Conservation (phyloP, 441 rosid genomes). For the Syzygium syzygioides region DNA sequence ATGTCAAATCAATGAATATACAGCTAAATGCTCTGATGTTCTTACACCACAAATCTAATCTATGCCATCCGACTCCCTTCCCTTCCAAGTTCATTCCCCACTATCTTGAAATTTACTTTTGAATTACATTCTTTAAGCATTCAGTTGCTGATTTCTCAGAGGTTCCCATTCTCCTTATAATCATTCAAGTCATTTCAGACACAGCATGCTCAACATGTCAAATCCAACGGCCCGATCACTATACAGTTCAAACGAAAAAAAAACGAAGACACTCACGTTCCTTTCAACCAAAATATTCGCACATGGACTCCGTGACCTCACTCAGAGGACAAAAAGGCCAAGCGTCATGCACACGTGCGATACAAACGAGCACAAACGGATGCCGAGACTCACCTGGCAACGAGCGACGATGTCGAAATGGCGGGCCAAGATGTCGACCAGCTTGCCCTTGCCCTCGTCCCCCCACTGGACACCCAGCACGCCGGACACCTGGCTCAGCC, state of each 20-base stretch:
- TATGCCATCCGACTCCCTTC: neutral
- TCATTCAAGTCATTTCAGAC: neutral
- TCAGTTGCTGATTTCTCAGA: neutral
- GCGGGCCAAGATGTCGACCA: slow-evolving; percentile 80
- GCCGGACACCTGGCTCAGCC: slow-evolving; percentile 86
- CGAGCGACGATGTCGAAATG: slow-evolving; percentile 95
- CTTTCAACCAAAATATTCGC: neutral
- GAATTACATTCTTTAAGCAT: neutral
- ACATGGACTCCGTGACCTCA: neutral
- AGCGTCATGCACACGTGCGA: neutral
- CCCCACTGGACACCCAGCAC: slow-evolving; percentile 95
- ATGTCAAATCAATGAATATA: neutral
- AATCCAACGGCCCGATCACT: neutral
- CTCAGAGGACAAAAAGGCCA: neutral
- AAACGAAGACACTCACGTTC: neutral
- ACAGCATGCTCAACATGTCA: neutral
- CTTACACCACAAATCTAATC: neutral
- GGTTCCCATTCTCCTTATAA: neutral
- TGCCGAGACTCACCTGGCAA: slow-evolving; percentile 54
- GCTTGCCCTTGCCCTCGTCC: slow-evolving; percentile 96
- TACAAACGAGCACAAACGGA: neutral
- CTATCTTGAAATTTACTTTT: neutral
- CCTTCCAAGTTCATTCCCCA: neutral
- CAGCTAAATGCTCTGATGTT: neutral
- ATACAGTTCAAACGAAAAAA: neutral